A percentile compares a stretch with the other conserved stretches of the same genome.
phyloP scores from a whole-genome alignment of 2,329 filamentous ascomycete genomes.

The Aspergillus ibericus region DNA sequence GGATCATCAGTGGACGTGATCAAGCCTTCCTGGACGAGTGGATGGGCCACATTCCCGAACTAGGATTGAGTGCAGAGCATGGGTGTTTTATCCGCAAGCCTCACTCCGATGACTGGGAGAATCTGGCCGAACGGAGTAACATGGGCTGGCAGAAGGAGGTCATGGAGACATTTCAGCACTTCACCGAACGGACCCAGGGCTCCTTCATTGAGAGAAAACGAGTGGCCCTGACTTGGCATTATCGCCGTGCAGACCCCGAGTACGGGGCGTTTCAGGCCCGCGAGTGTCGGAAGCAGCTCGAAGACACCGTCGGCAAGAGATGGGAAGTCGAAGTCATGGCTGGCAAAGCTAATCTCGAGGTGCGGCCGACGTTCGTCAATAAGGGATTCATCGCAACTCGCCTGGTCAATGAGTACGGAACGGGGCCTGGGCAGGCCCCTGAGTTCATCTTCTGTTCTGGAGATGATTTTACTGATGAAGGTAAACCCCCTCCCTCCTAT shows the following conservation, averaged over 20 bases:
- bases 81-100: conserved; percentile 92
- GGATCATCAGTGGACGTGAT: conserved; percentile 96
- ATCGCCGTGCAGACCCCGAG: conserved; percentile 84
- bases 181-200: conserved; percentile 81
- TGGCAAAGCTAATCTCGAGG: conserved; percentile 95
- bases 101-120: conserved; percentile 75
- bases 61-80: conserved; percentile 96
- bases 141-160: conserved; percentile 94
- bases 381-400: conserved; percentile 93
- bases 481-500: conserved; percentile 50
- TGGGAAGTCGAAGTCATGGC: conserved; percentile 97
- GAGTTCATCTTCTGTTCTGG: conserved; percentile 90
- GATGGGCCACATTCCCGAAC: conserved; percentile 82
- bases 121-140: conserved; percentile 79
- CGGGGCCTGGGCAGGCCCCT: conserved; percentile 56
- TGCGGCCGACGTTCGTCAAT: conserved; percentile 95
- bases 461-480: conserved; percentile 97
- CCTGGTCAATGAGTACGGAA: conserved; percentile 71
- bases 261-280: conserved; percentile 76
- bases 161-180: conserved; percentile 79
- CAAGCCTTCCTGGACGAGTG: conserved; percentile 88
- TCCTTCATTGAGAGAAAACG: conserved; percentile 94
- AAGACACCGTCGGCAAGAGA: conserved; percentile 70
- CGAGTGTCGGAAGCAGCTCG: conserved; percentile 79
- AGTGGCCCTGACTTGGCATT: conserved; percentile 95